These are phyloP conservation scores for Grosmannia clavigera DNA, from an alignment of 2,329 filamentous ascomycete species.

Conservation along the genomic window DNA sequence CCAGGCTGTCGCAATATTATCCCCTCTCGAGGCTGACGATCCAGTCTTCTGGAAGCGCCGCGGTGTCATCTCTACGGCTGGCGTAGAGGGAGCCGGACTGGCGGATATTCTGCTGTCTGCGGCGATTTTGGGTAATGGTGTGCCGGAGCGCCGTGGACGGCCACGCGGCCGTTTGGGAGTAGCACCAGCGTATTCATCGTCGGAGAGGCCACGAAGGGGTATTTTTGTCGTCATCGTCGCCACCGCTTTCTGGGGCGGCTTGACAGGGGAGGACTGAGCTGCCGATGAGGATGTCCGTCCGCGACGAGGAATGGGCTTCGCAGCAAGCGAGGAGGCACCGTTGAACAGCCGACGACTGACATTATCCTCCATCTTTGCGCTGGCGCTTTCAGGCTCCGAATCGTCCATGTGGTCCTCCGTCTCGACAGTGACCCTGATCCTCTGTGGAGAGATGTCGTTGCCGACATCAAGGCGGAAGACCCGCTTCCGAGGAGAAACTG, in stretches of 20 bases:
- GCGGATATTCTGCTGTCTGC: neutral
- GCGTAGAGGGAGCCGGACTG: neutral
- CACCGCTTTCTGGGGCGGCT: conserved; percentile 25
- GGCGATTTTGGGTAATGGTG: conserved; percentile 30
- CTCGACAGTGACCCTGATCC: conserved; percentile 43
- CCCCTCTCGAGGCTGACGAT: neutral
- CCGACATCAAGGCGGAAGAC: conserved; percentile 46
- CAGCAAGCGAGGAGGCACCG: conserved; percentile 17
- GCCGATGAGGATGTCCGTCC: neutral
- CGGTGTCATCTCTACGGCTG: neutral
- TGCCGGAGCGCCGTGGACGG: conserved; percentile 36
- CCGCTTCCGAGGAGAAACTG: conserved; percentile 38
- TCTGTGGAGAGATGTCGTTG: conserved; percentile 35
- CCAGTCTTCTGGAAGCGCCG: conserved; percentile 14
- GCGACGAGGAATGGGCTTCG: conserved; percentile 24
- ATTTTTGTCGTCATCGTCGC: conserved; percentile 26
- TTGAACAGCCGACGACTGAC: conserved; percentile 22
- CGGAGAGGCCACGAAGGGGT: conserved; percentile 32
- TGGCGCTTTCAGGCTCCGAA: conserved; percentile 4
- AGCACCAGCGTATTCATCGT: conserved; percentile 26
- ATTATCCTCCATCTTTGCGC: conserved; percentile 11
- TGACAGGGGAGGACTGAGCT: conserved; percentile 2
- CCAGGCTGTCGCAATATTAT: neutral
- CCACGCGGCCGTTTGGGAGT: conserved; percentile 10
- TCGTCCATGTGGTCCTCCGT: conserved; percentile 22